Percentiles rank a stretch among this genome's conserved stretches.
Conservation (phyloP, 2,329 filamentous ascomycete genomes). For the Paraphaeosphaeria sporulosa region DNA sequence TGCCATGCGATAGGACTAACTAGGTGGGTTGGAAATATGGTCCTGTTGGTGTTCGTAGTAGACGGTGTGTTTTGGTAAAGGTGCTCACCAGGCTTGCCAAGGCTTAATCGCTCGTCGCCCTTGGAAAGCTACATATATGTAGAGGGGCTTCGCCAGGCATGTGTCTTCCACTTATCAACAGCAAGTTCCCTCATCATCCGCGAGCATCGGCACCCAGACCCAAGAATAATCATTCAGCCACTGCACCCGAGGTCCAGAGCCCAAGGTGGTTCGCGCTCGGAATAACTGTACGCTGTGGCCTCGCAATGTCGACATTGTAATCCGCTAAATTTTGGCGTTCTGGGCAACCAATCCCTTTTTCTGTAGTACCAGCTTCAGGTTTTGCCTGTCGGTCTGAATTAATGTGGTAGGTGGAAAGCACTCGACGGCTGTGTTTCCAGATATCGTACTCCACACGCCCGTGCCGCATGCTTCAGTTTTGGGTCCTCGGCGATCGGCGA, state of each 20-base stretch:
- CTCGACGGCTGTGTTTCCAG: constrained; percentile 11
- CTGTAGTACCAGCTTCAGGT: neutral
- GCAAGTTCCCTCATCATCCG: neutral
- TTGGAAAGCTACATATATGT: neutral
- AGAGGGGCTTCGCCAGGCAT: no score
- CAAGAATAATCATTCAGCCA: neutral
- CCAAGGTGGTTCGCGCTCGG: neutral
- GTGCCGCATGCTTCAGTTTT: neutral
- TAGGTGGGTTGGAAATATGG: neutral
- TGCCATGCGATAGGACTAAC: neutral
- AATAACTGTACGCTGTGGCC: neutral
- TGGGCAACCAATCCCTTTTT: neutral
- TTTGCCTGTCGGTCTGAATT: neutral
- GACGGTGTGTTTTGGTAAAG: neutral
- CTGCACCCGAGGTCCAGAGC: neutral
- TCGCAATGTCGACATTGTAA: neutral
- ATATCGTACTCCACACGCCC: constrained; percentile 7
- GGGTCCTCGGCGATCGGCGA: neutral
- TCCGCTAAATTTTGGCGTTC: neutral
- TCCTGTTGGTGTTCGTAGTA: neutral
- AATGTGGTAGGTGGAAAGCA: neutral
- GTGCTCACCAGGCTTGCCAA: neutral
- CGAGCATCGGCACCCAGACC: neutral
- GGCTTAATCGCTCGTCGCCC: neutral
- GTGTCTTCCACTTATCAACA: neutral